Conservation (phyloP, 2,329 filamentous ascomycete genomes). For the Colletotrichum musicola region DNA sequence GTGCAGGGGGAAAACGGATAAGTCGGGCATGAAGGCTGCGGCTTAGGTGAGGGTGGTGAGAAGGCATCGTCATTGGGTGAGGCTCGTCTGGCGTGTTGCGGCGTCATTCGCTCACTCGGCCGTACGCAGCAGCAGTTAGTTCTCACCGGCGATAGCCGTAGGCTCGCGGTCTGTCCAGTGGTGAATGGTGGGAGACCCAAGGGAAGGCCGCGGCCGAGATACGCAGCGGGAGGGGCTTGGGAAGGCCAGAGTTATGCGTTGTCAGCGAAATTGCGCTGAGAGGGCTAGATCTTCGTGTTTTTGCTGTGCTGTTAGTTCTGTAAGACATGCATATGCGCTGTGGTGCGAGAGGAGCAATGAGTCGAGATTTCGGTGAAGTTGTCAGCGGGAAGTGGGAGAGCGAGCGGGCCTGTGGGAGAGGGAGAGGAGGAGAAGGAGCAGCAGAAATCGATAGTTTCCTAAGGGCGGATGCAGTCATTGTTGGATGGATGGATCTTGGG, state of each 20-base stretch:
- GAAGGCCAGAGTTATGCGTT: slow-evolving; percentile 18
- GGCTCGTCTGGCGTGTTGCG: too few species aligned
- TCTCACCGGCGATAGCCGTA: neutral
- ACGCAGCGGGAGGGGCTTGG: slow-evolving; percentile 1
- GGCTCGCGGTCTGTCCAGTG: neutral
- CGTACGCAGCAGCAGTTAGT: too few species aligned
- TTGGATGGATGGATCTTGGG: neutral
- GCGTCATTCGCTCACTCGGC: too few species aligned
- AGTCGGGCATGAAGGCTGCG: neutral
- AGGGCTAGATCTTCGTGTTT: slow-evolving; percentile 12
- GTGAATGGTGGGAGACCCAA: neutral
- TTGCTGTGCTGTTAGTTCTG: slow-evolving; percentile 7
- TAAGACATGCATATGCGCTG: slow-evolving; percentile 27
- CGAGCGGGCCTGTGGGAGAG: neutral
- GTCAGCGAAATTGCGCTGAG: slow-evolving; percentile 7
- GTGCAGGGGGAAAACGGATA: neutral
- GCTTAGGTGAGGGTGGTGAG: slow-evolving; percentile 18
- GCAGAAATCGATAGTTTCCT: slow-evolving; percentile 8
- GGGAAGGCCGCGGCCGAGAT: slow-evolving; percentile 8
- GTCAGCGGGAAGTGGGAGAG: slow-evolving; percentile 9
- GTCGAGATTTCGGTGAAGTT: neutral
- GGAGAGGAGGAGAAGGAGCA: slow-evolving; percentile 9
- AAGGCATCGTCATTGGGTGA: neutral
- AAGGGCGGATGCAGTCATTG: neutral
- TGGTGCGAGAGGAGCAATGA: too few species aligned